These are phyloP conservation scores for Globisporangium polare DNA, from an alignment of 352 stramenopile species.

Conservation along the genomic window DNA sequence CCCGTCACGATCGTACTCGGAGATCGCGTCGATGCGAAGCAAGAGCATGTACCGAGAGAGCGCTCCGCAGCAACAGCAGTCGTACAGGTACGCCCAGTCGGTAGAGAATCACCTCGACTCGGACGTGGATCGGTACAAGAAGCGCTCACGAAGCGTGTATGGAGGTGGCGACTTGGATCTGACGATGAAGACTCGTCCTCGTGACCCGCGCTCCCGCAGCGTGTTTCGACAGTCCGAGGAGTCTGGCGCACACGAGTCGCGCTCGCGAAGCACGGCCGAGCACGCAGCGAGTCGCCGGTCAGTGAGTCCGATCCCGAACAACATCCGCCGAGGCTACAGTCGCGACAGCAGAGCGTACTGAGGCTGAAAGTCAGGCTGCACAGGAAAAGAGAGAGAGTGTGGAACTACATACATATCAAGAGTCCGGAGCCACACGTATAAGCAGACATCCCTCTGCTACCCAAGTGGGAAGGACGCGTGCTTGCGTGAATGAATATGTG, in stretches of 20 bases:
- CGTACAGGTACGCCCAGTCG: neutral
- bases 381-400: too few relatives aligned
- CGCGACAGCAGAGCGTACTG: neutral
- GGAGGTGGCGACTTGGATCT: conserved; percentile 10
- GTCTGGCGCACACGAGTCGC: neutral
- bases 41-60: conserved; percentile 11
- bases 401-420: too few relatives aligned
- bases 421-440: too few relatives aligned
- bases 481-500: too few relatives aligned
- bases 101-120: conserved; percentile 1
- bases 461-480: too few relatives aligned
- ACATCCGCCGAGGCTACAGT: neutral
- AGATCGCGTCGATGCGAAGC: conserved; percentile 14
- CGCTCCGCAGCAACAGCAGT: neutral
- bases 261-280: neutral
- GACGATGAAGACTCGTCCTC: conserved; percentile 19
- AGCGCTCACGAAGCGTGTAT: conserved; percentile 31
- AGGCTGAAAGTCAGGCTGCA: neutral
- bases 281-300: neutral
- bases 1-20: conserved; percentile 7
- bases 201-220: conserved; percentile 22
- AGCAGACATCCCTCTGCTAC: too few relatives aligned
- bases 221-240: conserved; percentile 21
- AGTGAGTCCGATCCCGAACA: conserved; percentile 4
- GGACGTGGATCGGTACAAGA: conserved; percentile 18